Conservation (phyloP, 495 filamentous ascomycete genomes). For the Podospora pseudopauciseta region DNA sequence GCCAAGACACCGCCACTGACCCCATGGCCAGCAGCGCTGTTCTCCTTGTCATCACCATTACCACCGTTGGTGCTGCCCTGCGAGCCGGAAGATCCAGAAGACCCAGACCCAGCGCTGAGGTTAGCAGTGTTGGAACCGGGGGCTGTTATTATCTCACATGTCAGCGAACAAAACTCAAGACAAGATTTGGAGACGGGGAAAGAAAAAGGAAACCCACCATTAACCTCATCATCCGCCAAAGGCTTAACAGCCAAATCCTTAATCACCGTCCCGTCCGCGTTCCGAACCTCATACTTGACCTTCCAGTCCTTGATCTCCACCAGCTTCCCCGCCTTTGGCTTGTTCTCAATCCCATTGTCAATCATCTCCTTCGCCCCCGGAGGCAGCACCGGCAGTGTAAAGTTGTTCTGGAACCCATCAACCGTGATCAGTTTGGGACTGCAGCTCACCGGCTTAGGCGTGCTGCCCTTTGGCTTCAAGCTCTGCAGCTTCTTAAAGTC, state of each 20-base stretch:
- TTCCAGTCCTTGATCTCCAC: slow-evolving; percentile 41
- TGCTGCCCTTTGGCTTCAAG: slow-evolving; percentile 51
- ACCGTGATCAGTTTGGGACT: slow-evolving; percentile 57
- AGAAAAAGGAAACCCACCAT: slow-evolving; percentile 27
- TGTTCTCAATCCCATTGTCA: slow-evolving; percentile 48
- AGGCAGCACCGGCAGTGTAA: slow-evolving; percentile 61
- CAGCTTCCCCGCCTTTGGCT: slow-evolving; percentile 36
- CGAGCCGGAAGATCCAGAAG: slow-evolving; percentile 8
- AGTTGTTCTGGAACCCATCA: slow-evolving; percentile 65
- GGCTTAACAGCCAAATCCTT: slow-evolving; percentile 40
- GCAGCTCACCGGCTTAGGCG: slow-evolving; percentile 57
- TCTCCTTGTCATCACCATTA: slow-evolving; percentile 10
- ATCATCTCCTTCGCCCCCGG: slow-evolving; percentile 48
- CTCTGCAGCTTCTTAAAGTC: slow-evolving; percentile 60
- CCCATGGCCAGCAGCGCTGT: slow-evolving; percentile 16
- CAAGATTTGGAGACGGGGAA: slow-evolving; percentile 6
- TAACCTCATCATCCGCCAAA: slow-evolving; percentile 38
- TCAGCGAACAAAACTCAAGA: slow-evolving; percentile 3
- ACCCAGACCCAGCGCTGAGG: slow-evolving; percentile 1
- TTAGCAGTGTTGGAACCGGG: slow-evolving; percentile 25
- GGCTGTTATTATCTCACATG: slow-evolving; percentile 16
- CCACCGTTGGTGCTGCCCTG: slow-evolving; percentile 1
- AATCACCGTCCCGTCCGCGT: slow-evolving; percentile 38
- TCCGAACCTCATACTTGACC: slow-evolving; percentile 39
- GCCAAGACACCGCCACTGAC: slow-evolving; percentile 18